Evolutionary conservation across 768 basidiomycete species (phyloP), one percentile per base, ranked within the genome.

Genomic region (Russula dissimulans): DNA sequence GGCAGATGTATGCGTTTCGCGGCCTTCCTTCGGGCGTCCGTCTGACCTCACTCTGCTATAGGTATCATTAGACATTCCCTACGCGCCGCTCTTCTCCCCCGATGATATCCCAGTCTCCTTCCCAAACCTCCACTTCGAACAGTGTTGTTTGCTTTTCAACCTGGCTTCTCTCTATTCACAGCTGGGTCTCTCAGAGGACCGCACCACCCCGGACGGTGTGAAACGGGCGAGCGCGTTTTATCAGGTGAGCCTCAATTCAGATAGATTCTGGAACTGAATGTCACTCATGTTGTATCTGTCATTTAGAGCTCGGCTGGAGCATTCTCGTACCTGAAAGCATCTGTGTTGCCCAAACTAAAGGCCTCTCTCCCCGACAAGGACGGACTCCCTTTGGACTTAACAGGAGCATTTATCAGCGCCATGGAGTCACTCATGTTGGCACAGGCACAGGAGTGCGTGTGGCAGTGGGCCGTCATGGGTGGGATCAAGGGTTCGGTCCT

Each of bases 361-460:
- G 62, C 66, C 1, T 73, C 78, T 22, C 70, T 79, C 0, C 72
- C 76, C 7, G 77, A 80, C 18, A 75, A 76, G 45, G 82, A 85
- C 41, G 77, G 82, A n/a, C 68, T 70, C 2, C 83, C 86, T 0
- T 65, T 77, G 15, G 95, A 97, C 69, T 78, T 97, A 31, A 79
- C 85, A 0, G 72, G 74, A 29, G 68, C 80, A 0, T 85, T 87
- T 65, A 67, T 90, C 26, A 77, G 75, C 49, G 78, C 82, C 31
- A 69, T 97, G 45, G 83, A 90, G 68, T 81, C 73, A 64, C 79
- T 97, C 57, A 87, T 92, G 83, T 79, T 95, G 5, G 93, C 93
- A 0, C 92, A 97, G 71, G 95, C 94, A 1, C 95, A 98, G 66
- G 97, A 99, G 74, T 95, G 91, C 69, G 91, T 85, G 44, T 98